These are phyloP conservation scores for Penicillium sp. DNA, from an alignment of 2,329 filamentous ascomycete genomes.

Conservation along the genomic window DNA sequence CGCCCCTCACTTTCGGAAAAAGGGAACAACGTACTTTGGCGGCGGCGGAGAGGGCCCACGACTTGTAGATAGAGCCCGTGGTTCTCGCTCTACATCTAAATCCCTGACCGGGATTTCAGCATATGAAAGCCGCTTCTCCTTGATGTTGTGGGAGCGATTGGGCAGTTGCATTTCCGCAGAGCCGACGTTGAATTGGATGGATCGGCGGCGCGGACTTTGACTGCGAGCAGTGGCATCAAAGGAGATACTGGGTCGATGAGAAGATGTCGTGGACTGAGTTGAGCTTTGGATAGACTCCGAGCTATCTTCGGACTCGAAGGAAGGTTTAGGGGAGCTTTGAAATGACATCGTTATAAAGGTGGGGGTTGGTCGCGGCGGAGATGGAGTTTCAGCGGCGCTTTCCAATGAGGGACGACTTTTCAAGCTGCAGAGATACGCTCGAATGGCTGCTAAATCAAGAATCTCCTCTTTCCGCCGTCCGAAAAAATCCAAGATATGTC, in stretches of 20 bases:
- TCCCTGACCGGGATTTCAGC: constrained; percentile 23
- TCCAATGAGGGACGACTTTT: not conserved
- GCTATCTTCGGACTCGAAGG: constrained; percentile 27
- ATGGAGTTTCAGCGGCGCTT: not conserved
- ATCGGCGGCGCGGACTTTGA: constrained; percentile 38
- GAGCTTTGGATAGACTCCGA: constrained; percentile 18
- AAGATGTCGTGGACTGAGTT: constrained; percentile 16
- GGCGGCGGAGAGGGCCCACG: constrained; percentile 46
- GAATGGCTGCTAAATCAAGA: not conserved
- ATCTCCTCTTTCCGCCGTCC: not conserved
- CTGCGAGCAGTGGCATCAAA: constrained; percentile 26
- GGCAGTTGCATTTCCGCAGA: constrained; percentile 34
- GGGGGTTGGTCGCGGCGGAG: not conserved
- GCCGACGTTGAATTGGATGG: constrained; percentile 45
- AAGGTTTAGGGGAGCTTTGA: constrained; percentile 24
- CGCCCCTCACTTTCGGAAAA: not conserved
- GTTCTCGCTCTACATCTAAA: constrained; percentile 32
- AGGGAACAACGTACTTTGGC: constrained; percentile 40
- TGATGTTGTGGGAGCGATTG: constrained; percentile 33
- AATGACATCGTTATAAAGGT: constrained; percentile 23
- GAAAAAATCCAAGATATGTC: not conserved
- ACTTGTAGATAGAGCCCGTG: constrained; percentile 26
- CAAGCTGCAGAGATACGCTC: not conserved
- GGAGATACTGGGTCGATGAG: constrained; percentile 30
- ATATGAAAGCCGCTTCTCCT: constrained; percentile 32